These are phyloP conservation scores for Peronospora farinosa DNA, from an alignment of 352 stramenopile genomes.

Conservation along the genomic window DNA sequence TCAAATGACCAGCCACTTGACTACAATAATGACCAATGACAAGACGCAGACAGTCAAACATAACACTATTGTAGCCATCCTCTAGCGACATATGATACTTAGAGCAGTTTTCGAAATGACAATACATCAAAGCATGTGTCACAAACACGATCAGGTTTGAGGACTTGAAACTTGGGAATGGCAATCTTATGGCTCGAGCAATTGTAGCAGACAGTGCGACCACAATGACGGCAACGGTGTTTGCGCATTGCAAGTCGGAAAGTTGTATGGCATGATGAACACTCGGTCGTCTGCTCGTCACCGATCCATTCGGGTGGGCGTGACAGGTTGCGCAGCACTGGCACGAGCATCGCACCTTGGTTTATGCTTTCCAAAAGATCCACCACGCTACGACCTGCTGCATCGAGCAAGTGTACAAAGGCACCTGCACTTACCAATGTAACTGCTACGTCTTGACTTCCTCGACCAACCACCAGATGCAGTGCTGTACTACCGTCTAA, in stretches of 20 bases:
- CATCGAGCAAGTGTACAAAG: conserved; percentile 72
- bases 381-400: conserved; percentile 76
- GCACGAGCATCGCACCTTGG: conserved; percentile 73
- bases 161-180: conserved; percentile 78
- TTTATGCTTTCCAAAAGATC: conserved; percentile 77
- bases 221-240: conserved; percentile 79
- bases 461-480: conserved; percentile 69
- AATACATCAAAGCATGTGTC: conserved; percentile 81
- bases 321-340: conserved; percentile 72
- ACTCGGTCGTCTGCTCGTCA: conserved; percentile 68
- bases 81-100: background rate
- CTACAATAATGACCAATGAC: conserved; percentile 22
- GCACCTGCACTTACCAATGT: conserved; percentile 67
- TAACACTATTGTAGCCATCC: conserved; percentile 18
- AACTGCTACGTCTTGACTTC: conserved; percentile 64
- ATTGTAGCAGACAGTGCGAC: conserved; percentile 80
- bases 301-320: conserved; percentile 51
- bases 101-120: conserved; percentile 75
- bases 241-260: conserved; percentile 83
- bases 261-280: conserved; percentile 58
- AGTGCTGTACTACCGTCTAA: conserved; percentile 80
- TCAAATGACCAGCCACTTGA: conserved; percentile 11
- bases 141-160: conserved; percentile 69
- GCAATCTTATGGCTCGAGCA: conserved; percentile 81
- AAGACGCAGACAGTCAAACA: background rate